phyloP scores from a whole-genome alignment of 129 eudicot species.

The Arctium lappa region DNA sequence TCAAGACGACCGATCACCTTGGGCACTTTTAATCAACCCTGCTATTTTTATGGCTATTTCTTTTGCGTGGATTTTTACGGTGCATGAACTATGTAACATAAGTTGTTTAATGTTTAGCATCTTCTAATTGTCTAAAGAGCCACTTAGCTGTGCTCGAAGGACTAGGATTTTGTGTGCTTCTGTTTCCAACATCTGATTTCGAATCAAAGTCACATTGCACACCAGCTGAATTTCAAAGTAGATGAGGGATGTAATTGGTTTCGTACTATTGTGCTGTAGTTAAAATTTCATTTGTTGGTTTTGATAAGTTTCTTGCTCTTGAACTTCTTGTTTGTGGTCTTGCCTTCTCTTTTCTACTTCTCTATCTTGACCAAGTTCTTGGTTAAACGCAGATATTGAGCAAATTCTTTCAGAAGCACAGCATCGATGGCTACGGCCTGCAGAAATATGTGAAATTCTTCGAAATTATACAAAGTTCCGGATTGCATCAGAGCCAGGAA shows the following conservation, averaged over 20 bases:
- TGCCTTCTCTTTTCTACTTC: conserved; percentile 11
- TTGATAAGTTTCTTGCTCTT: conserved; percentile 5
- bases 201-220: not conserved
- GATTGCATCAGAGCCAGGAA: conserved; percentile 86
- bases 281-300: not conserved
- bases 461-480: conserved; percentile 61
- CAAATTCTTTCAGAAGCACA: conserved; percentile 87
- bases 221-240: not conserved
- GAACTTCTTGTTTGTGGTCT: not conserved
- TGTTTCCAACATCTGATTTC: not conserved
- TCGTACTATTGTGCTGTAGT: conserved; percentile 11
- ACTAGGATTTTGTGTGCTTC: not conserved
- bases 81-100: not conserved
- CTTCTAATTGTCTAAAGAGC: not conserved
- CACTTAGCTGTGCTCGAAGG: conserved; percentile 4
- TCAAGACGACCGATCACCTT: not conserved
- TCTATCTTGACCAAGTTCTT: conserved; percentile 15
- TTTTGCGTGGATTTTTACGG: not conserved
- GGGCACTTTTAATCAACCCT: not conserved
- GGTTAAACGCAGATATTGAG: conserved; percentile 65
- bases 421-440: conserved; percentile 94
- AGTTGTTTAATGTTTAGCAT: not conserved
- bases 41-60: not conserved
- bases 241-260: not conserved
- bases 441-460: conserved; percentile 94